These are phyloP conservation scores for Eragrostis curvula DNA, from an alignment of 176 grass and related monocot genomes.

Conservation along the genomic window DNA sequence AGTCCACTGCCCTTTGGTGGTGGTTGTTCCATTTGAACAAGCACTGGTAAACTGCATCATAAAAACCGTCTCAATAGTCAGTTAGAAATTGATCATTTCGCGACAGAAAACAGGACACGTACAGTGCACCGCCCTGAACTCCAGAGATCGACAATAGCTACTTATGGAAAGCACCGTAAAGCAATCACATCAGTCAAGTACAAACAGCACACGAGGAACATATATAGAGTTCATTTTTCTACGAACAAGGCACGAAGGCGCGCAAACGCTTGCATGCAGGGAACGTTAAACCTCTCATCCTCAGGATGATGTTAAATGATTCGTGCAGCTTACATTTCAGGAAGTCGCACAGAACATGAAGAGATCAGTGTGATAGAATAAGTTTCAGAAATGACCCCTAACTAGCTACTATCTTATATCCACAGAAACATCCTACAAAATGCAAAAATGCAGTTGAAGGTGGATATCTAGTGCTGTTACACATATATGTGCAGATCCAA, in stretches of 20 bases:
- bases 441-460: background rate
- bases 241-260: background rate
- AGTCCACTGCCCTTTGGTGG: constrained; percentile 25
- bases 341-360: background rate
- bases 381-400: background rate
- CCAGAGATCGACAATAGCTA: background rate
- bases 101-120: constrained; percentile 8
- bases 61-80: constrained; percentile 11
- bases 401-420: too few species aligned
- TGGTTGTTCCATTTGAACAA: constrained; percentile 43
- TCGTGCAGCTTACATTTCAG: background rate
- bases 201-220: too few species aligned
- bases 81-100: constrained; percentile 13
- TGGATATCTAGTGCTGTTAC: too few species aligned
- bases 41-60: background rate
- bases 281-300: background rate
- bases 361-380: background rate
- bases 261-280: background rate
- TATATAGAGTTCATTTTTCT: background rate
- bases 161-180: background rate
- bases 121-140: background rate
- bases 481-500: too few species aligned
- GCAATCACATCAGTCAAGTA: background rate
- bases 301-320: background rate
- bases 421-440: background rate